phyloP scores from a whole-genome alignment of 257 asterid species.

The Eustoma russellianum region DNA sequence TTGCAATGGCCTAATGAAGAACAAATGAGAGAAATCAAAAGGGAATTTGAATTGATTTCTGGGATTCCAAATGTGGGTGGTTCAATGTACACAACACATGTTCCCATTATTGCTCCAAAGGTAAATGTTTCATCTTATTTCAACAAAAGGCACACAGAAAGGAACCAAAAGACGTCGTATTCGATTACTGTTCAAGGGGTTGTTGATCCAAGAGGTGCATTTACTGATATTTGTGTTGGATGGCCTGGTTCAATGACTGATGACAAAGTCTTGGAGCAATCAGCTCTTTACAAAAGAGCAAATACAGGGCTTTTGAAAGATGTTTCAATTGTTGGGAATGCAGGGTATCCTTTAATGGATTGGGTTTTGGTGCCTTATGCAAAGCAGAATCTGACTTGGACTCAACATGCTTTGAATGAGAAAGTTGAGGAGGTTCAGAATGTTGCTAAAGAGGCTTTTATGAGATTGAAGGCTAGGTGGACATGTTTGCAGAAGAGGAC shows the following conservation, averaged over 20 bases:
- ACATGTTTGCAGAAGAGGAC: conserved; percentile 69
- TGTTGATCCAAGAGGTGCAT: conserved; percentile 47
- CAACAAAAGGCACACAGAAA: conserved; percentile 71
- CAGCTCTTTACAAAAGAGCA: conserved; percentile 61
- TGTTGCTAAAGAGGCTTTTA: conserved; percentile 51
- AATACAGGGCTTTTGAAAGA: conserved; percentile 33
- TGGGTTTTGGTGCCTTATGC: conserved; percentile 68
- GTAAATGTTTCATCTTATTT: conserved; percentile 41
- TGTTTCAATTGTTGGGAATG: conserved; percentile 43
- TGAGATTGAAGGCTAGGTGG: conserved; percentile 78
- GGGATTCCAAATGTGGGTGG: conserved; percentile 58
- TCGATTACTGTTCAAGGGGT: conserved; percentile 82
- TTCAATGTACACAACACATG: conserved; percentile 61
- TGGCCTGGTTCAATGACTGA: conserved; percentile 93
- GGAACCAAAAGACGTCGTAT: conserved; percentile 68
- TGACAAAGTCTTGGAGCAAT: conserved; percentile 65
- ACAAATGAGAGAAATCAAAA: conserved; percentile 22
- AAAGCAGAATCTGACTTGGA: conserved; percentile 53
- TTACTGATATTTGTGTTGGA: conserved; percentile 73
- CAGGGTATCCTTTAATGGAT: conserved; percentile 48
- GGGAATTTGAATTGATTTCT: conserved; percentile 28
- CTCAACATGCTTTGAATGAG: conserved; percentile 67
- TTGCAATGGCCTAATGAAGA: conserved; percentile 66
- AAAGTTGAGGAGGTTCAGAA: conserved; percentile 32
- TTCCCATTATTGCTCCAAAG: conserved; percentile 77